Evolutionary conservation across 305 asterid genomes (phyloP), one percentile per base, ranked within the genome.

Genomic region (Withania somnifera): DNA sequence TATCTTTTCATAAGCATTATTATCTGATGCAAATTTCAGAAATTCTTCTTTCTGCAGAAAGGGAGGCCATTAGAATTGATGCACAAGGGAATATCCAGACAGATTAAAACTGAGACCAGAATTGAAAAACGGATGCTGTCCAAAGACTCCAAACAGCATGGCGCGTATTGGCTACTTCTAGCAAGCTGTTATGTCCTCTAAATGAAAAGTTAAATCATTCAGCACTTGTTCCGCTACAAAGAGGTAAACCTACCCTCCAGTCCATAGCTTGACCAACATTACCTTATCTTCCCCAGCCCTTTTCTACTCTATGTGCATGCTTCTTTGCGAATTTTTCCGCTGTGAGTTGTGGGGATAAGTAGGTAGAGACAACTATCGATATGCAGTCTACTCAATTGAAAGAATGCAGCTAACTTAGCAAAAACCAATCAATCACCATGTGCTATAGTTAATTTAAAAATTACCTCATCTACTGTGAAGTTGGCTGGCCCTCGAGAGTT

Each of bases 401-500:
- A 73, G 24, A 36, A 26, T 47, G 79, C 17, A 45, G 60, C 79
- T 73, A 73, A 26, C 40, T 47, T 73, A 73, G 15, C 34, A 47
- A 28, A 75, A 75, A 75, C 24, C 61, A 26, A 26, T 75, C 26
- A 75, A 75, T 50, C 14, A 75, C 14, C 61, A 75, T 61, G 1
- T 28, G 58, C 28, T 9, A 75, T 4, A 47, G 45, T 47, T 50
- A 75, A 50, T 26, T 75, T 15, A 32, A 45, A 15, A 82, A 69
- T 84, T 84, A 94, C 99, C 94, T 96, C 99, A 71, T 96, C 98
- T 86, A 90, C 84, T 71, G 93, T 88, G 85, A 94, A 96, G 88
- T 90, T 90, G 87, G 96, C 87, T 47, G 95, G 92, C 54, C 97
- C 94, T 42, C 99, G 92, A 77, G 98, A 85, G 88, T 89, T 92